Evolutionary conservation across 2,329 filamentous ascomycete species (phyloP).

Genomic region (Alternaria sp.): DNA sequence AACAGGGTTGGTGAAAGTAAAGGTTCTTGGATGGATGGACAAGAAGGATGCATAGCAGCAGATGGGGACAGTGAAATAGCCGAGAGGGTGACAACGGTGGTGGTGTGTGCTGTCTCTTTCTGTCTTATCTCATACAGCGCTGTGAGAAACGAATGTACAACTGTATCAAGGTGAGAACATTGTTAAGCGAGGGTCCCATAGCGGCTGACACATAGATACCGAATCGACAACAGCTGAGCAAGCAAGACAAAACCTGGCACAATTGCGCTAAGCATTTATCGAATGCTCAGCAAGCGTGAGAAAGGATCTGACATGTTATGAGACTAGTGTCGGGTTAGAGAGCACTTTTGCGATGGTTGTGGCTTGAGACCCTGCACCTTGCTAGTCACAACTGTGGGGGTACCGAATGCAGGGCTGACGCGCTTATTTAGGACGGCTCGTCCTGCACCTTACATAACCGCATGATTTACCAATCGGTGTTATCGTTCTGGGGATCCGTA

Average conservation of each 20-base stretch:
- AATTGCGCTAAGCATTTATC: background rate
- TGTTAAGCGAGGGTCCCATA: no score
- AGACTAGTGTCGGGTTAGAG: background rate
- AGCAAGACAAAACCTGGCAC: no score
- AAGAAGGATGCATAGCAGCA: background rate
- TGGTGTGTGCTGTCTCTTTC: background rate
- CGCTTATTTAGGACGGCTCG: background rate
- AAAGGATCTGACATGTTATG: no score
- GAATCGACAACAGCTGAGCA: background rate
- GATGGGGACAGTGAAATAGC: background rate
- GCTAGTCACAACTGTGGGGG: background rate
- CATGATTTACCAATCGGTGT: accelerated
- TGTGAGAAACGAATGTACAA: accelerated
- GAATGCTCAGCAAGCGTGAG: background rate
- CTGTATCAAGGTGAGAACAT: no score
- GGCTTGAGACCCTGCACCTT: background rate
- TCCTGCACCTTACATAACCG: accelerated
- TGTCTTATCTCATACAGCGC: accelerated
- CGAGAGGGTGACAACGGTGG: no score
- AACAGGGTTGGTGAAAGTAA: background rate
- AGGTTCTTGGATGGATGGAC: background rate
- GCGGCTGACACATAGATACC: background rate
- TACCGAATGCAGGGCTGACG: background rate
- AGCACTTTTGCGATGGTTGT: slow-evolving; percentile 16
- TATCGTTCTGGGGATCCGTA: accelerated